Conservation (phyloP, 805 yeast genomes). For the Candida germanica region DNA sequence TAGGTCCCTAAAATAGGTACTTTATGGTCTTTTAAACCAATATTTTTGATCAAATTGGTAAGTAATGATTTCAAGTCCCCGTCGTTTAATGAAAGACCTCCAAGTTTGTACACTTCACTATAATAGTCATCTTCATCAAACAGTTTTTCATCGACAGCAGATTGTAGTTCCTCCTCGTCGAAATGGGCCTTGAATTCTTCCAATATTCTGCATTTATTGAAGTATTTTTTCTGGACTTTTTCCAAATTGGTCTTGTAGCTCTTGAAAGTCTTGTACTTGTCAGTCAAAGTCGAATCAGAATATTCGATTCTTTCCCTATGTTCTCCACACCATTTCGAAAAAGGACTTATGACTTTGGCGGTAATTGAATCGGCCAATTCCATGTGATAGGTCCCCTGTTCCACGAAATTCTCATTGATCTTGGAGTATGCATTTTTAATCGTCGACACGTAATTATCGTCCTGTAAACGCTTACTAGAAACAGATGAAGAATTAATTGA, state of each 20-base stretch:
- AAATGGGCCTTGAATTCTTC: slow-evolving; percentile 59
- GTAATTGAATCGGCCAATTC: slow-evolving; percentile 62
- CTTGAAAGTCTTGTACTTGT: slow-evolving; percentile 52
- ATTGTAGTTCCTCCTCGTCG: slow-evolving; percentile 39
- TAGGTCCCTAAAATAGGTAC: slow-evolving; percentile 72
- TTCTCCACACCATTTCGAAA: slow-evolving; percentile 69
- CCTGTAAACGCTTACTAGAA: slow-evolving; percentile 37
- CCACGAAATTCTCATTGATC: slow-evolving; percentile 49
- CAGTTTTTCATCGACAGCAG: slow-evolving; percentile 9
- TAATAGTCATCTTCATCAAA: slow-evolving; percentile 23
- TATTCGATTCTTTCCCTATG: slow-evolving; percentile 65
- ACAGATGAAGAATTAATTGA: slow-evolving; percentile 37
- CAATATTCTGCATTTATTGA: slow-evolving; percentile 70
- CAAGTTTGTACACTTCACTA: slow-evolving; percentile 25
- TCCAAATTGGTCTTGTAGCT: slow-evolving; percentile 47
- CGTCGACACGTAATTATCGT: slow-evolving; percentile 62
- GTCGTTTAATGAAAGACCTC: slow-evolving; percentile 26
- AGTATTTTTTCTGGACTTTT: slow-evolving; percentile 62
- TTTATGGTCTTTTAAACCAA: slow-evolving; percentile 53
- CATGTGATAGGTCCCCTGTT: slow-evolving; percentile 57
- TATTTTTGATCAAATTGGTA: slow-evolving; percentile 28
- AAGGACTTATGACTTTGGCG: slow-evolving; percentile 63
- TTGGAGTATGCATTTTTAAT: slow-evolving; percentile 62
- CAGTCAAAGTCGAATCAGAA: slow-evolving; percentile 52
- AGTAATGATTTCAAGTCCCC: slow-evolving; percentile 33